phyloP scores from a whole-genome alignment of 1,284 basidiomycete genomes.

The Ceratorhiza oryzae-sativae region DNA sequence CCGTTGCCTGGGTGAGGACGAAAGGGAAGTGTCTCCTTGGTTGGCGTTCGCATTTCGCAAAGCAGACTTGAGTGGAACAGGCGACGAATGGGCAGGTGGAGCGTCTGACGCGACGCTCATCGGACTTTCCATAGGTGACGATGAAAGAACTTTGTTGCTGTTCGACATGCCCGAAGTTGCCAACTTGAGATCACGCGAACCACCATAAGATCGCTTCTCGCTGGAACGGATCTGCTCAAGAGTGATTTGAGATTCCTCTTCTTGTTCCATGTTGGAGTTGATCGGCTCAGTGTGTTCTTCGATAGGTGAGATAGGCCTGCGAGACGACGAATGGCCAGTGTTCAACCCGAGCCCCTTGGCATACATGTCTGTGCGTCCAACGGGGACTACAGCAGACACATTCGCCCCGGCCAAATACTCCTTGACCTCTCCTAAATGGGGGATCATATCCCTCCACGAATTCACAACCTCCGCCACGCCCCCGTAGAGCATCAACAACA shows the following conservation, averaged over 20 bases:
- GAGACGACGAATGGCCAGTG: slow-evolving; percentile 38
- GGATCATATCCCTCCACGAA: slow-evolving; percentile 83
- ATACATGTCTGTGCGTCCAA: slow-evolving; percentile 55
- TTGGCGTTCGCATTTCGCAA: slow-evolving; percentile 11
- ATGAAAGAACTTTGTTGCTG: not conserved
- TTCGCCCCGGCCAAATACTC: slow-evolving; percentile 15
- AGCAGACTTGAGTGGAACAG: slow-evolving; percentile 14
- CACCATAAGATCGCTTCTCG: not conserved
- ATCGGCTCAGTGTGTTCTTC: slow-evolving; percentile 27
- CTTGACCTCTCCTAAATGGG: slow-evolving; percentile 71
- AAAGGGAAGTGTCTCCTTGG: not conserved
- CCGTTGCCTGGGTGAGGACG: slow-evolving; percentile 32
- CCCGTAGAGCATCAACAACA: slow-evolving; percentile 89
- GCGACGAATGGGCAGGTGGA: slow-evolving; percentile 11
- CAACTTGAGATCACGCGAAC: slow-evolving; percentile 23
- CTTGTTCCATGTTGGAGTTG: not conserved
- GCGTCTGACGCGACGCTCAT: slow-evolving; percentile 18
- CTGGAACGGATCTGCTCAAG: not conserved
- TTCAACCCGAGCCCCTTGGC: slow-evolving; percentile 46
- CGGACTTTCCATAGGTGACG: slow-evolving; percentile 25
- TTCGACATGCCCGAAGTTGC: not conserved
- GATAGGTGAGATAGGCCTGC: slow-evolving; percentile 30
- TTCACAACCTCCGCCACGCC: slow-evolving; percentile 87
- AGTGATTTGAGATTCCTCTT: not conserved
- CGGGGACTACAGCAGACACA: slow-evolving; percentile 61